Evolutionary conservation across 2,329 filamentous ascomycete genomes (phyloP).

Genomic region (Domatiomyces catenatus): DNA sequence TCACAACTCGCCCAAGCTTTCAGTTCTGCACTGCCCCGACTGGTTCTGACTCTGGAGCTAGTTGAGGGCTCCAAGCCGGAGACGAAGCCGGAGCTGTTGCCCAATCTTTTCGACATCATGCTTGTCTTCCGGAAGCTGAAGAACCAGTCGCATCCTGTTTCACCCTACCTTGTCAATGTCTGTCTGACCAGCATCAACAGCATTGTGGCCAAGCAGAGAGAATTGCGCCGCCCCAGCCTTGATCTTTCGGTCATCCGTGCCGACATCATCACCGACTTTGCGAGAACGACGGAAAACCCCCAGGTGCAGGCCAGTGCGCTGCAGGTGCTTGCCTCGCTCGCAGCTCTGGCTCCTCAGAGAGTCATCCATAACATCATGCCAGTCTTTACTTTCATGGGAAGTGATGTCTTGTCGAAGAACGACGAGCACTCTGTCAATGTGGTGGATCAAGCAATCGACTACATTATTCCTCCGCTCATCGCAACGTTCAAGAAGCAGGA

Average conservation of each 20-base stretch:
- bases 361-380: slow-evolving; percentile 97
- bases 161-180: slow-evolving; percentile 79
- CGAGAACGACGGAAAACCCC: slow-evolving; percentile 78
- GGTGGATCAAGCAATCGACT: slow-evolving; percentile 82
- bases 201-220: slow-evolving; percentile 65
- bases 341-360: slow-evolving; percentile 73
- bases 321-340: slow-evolving; percentile 71
- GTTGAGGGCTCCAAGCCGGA: slow-evolving; percentile 67
- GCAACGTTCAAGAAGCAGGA: slow-evolving; percentile 66
- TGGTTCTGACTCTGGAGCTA: slow-evolving; percentile 72
- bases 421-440: slow-evolving; percentile 96
- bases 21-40: slow-evolving; percentile 6
- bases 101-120: slow-evolving; percentile 68
- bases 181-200: slow-evolving; percentile 66
- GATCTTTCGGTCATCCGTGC: slow-evolving; percentile 69
- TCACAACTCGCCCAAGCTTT: slow-evolving; percentile 8
- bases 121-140: slow-evolving; percentile 75
- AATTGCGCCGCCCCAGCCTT: slow-evolving; percentile 39
- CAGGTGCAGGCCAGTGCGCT: slow-evolving; percentile 88
- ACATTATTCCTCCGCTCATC: slow-evolving; percentile 83
- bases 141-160: slow-evolving; percentile 63
- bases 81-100: slow-evolving; percentile 58
- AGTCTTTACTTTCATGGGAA: slow-evolving; percentile 96
- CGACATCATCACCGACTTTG: slow-evolving; percentile 83
- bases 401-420: slow-evolving; percentile 75